Evolutionary conservation across 306 rosid genomes (phyloP).

Genomic region (Morella rubra): DNA sequence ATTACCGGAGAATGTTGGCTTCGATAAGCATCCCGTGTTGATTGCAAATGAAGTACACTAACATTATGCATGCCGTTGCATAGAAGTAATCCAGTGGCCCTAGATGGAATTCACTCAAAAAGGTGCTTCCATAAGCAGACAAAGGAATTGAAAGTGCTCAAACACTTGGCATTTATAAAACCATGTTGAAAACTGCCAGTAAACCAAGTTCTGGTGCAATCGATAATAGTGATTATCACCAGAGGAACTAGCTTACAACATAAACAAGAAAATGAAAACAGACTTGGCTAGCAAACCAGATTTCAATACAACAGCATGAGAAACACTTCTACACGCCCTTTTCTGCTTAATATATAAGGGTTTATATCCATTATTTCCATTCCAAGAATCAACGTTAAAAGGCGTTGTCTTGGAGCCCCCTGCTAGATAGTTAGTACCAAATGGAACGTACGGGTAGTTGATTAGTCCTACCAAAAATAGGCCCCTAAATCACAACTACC

Average conservation of each 20-base stretch:
- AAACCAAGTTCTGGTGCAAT: conserved; percentile 44
- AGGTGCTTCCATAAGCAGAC: conserved; percentile 1
- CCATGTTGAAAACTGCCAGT: conserved; percentile 30
- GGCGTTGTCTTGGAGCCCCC: conserved; percentile 67
- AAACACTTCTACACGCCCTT: conserved; percentile 13
- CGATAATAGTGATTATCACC: conserved; percentile 60
- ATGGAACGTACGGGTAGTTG: conserved; percentile 19
- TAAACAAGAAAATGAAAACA: conserved; percentile 12
- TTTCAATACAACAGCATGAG: conserved; percentile 7
- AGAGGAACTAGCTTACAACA: conserved; percentile 19
- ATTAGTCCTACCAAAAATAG: conserved; percentile 24
- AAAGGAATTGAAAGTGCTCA: not conserved
- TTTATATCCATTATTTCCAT: conserved; percentile 25
- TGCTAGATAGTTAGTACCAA: conserved; percentile 24
- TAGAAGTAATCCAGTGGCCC: not conserved
- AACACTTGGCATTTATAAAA: conserved; percentile 15
- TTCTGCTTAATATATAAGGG: conserved; percentile 26
- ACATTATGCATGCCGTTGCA: not conserved
- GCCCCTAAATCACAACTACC: conserved; percentile 27
- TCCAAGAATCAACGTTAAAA: conserved; percentile 85
- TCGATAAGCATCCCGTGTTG: not conserved
- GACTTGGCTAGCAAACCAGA: conserved; percentile 6
- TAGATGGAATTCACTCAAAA: conserved; percentile 7
- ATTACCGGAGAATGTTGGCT: not conserved
- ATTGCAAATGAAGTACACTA: not conserved